Base-by-base conservation (phyloP, 805 yeast genomes). In the Cephaloascus albidus region DNA sequence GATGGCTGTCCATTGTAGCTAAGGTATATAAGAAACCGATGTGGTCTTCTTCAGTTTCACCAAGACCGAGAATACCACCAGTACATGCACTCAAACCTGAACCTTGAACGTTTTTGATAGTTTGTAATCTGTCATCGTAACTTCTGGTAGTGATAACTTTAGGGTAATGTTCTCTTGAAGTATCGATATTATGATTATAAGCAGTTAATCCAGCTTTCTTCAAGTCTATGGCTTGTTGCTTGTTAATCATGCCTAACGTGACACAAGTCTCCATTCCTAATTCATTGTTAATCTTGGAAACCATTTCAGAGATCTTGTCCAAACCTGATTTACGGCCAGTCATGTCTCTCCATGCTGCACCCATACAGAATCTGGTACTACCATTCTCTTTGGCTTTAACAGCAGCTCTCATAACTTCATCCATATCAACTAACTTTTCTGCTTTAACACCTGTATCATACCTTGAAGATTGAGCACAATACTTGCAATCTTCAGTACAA, bases 341-440 rank as follows among this genome's bases (percentile, higher is more conserved):
- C 93, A 84, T 84, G 44, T 82, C 90, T 54, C 93, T 70, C 93
- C 90, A 85, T 2, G 93, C 93, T 10, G 90, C 86, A 36, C 93
- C 93, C 78, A 84, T 74, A 53, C 93, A 84, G 53, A 84, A 84
- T 46, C 93, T 65, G 0, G 93, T 84, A 1, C 83, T 72, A 0
- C 90, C 90, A 46, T 82, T 81, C 4, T 49, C 61, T 48, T 80
- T 78, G 10, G 93, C 89, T 38, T 68, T 70, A 39, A 58, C 61
- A 1, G 93, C 93, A 26, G 76, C 80, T 38, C 60, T 65, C 47
- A 79, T 57, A 1, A 84, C 89, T n/a, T 68, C 67, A 4, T 81
- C 87, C 10, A 81, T 52, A 19, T 66, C 58, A 12, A 82, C 68
- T 61, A 82, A 57, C 50, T 76, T 78, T 42, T 76, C 81, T 2